These are phyloP conservation scores for Clavispora carvajalis DNA, from an alignment of 805 yeast species.

Conservation along the genomic window DNA sequence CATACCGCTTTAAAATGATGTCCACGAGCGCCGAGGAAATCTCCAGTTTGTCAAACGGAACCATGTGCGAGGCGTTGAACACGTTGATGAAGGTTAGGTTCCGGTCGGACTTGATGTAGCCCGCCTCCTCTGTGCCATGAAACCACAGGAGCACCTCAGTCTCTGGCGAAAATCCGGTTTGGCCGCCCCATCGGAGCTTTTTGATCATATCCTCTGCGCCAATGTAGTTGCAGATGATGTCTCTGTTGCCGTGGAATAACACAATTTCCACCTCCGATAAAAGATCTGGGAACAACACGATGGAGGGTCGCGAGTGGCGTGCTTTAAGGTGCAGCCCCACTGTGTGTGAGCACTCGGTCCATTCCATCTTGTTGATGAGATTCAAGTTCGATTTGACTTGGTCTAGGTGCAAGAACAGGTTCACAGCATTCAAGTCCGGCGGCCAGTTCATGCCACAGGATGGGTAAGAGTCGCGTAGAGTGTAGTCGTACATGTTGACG, in stretches of 20 bases:
- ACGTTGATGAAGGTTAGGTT: conserved; percentile 75
- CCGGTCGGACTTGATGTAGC: conserved; percentile 45
- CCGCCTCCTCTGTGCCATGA: conserved; percentile 35
- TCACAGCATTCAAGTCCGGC: conserved; percentile 44
- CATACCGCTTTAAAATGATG: conserved; percentile 20
- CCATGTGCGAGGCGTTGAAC: conserved; percentile 86
- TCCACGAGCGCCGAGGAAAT: conserved; percentile 69
- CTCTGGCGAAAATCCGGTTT: conserved; percentile 44
- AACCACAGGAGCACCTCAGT: conserved; percentile 34
- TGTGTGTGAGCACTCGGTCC: conserved; percentile 74
- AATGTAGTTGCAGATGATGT: conserved; percentile 76
- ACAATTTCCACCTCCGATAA: conserved; percentile 56
- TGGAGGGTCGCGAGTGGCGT: conserved; percentile 51
- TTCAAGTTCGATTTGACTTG: conserved; percentile 50
- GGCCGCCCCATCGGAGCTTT: conserved; percentile 54
- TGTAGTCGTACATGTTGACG: conserved; percentile 77
- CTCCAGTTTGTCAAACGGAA: conserved; percentile 75
- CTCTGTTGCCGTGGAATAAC: conserved; percentile 83
- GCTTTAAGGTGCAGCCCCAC: conserved; percentile 55
- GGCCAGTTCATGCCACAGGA: conserved; percentile 96
- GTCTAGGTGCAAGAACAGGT: conserved; percentile 43
- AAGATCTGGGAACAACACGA: conserved; percentile 61
- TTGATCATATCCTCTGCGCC: conserved; percentile 69
- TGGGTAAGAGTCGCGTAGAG: conserved; percentile 68
- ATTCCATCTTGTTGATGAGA: conserved; percentile 37